Conservation (phyloP, 2,329 filamentous ascomycete genomes). For the Alternaria brassicae region DNA sequence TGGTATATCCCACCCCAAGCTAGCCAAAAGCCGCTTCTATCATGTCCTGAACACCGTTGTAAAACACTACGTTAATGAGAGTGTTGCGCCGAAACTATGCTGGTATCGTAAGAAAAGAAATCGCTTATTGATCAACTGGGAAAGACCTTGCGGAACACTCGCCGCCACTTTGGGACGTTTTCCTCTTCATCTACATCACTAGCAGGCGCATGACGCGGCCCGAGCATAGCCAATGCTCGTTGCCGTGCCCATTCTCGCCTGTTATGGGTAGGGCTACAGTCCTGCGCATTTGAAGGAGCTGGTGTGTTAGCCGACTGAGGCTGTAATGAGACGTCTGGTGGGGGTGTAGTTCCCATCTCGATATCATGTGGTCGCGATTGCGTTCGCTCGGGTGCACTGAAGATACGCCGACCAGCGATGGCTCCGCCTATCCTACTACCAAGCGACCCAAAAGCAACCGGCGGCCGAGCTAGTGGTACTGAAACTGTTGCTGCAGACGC, state of each 20-base stretch:
- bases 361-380: conserved; percentile 35
- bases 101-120: neutral
- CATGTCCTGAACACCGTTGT: neutral
- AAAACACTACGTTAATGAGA: conserved; percentile 1
- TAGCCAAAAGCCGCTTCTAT: neutral
- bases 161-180: conserved; percentile 32
- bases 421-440: conserved; percentile 35
- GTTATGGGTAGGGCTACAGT: conserved; percentile 32
- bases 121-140: conserved; percentile 35
- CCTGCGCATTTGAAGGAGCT: conserved; percentile 9
- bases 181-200: conserved; percentile 35
- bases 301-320: neutral
- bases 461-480: conserved; percentile 8
- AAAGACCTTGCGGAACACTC: conserved; percentile 43
- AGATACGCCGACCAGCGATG: conserved; percentile 38
- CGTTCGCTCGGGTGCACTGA: conserved; percentile 38
- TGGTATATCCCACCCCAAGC: neutral
- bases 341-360: conserved; percentile 35
- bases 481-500: neutral
- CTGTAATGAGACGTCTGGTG: neutral
- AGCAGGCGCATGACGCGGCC: conserved; percentile 34
- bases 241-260: conserved; percentile 56
- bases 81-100: conserved; percentile 10
- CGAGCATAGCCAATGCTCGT: conserved; percentile 54
- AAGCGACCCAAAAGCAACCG: conserved; percentile 31